A percentile compares a stretch with the other conserved stretches of the same genome.
phyloP scores from a whole-genome alignment of 2,329 filamentous ascomycete genomes.

The Diaporthe sp. region DNA sequence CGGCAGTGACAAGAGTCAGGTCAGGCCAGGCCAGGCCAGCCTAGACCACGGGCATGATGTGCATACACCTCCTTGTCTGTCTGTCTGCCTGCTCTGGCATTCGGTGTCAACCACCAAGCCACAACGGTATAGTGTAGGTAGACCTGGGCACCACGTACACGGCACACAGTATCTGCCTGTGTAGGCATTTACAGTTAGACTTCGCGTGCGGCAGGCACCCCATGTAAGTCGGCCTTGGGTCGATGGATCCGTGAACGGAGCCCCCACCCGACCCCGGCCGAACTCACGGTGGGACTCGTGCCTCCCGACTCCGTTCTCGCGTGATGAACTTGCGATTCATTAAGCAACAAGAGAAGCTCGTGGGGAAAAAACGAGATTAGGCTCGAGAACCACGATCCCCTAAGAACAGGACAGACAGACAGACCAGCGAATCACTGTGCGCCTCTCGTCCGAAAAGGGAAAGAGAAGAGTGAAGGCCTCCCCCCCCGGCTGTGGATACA shows the following conservation, averaged over 20 bases:
- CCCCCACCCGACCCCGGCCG: constrained; percentile 19
- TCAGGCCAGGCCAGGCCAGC: background rate
- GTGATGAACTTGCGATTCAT: constrained; percentile 20
- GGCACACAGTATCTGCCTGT: background rate
- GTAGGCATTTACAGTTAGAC: background rate
- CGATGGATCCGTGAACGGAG: constrained; percentile 13
- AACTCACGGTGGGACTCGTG: background rate
- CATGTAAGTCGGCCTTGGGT: constrained; percentile 2
- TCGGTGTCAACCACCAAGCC: background rate
- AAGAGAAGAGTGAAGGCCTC: background rate
- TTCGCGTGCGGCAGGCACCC: background rate
- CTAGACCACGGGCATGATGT: background rate
- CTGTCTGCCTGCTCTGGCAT: background rate
- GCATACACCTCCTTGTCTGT: background rate
- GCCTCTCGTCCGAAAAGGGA: constrained; percentile 27
- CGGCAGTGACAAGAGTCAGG: background rate
- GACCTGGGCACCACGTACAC: background rate
- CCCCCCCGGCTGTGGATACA: constrained; percentile 24
- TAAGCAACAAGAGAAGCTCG: constrained; percentile 5
- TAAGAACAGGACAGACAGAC: background rate
- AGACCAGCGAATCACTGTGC: constrained; percentile 29
- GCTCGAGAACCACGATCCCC: constrained; percentile 2
- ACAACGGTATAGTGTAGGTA: background rate
- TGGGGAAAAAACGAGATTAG: constrained; percentile 1
- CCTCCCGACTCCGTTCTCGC: constrained; percentile 17